phyloP scores from a whole-genome alignment of 2,329 filamentous ascomycete species.

The Fusarium sp. region DNA sequence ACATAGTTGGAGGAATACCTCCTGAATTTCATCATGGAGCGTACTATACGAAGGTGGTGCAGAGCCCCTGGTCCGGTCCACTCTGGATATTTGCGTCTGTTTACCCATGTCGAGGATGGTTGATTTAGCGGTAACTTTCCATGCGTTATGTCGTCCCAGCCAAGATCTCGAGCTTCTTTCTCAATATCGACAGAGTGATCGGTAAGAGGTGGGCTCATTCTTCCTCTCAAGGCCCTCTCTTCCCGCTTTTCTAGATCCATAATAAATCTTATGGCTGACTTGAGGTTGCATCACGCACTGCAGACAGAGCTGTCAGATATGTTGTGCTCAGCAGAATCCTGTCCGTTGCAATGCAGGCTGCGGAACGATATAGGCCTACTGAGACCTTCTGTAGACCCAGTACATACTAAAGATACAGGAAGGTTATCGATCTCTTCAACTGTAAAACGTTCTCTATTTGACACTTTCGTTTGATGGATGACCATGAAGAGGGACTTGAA shows the following conservation, averaged over 20 bases:
- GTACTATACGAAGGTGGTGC: accelerated
- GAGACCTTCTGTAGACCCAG: background rate
- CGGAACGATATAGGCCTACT: background rate
- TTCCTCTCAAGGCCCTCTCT: background rate
- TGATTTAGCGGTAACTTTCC: background rate
- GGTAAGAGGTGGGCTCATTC: accelerated
- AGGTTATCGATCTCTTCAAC: too few relatives aligned
- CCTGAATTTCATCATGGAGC: background rate
- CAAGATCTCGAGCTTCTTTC: background rate
- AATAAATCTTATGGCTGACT: background rate
- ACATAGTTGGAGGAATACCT: accelerated
- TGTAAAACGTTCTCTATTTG: too few relatives aligned
- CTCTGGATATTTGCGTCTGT: background rate
- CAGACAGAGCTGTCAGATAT: background rate
- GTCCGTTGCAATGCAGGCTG: background rate
- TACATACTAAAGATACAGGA: too few relatives aligned
- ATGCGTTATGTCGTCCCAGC: background rate
- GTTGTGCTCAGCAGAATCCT: too few relatives aligned
- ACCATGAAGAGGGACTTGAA: too few relatives aligned
- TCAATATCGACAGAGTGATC: background rate
- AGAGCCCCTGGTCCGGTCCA: background rate
- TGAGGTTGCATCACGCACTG: background rate
- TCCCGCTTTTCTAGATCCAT: background rate
- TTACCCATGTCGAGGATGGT: background rate
- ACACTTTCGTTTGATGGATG: too few relatives aligned